These are phyloP conservation scores for Populus hybrid DNA, from an alignment of 441 rosid genomes.

Conservation along the genomic window DNA sequence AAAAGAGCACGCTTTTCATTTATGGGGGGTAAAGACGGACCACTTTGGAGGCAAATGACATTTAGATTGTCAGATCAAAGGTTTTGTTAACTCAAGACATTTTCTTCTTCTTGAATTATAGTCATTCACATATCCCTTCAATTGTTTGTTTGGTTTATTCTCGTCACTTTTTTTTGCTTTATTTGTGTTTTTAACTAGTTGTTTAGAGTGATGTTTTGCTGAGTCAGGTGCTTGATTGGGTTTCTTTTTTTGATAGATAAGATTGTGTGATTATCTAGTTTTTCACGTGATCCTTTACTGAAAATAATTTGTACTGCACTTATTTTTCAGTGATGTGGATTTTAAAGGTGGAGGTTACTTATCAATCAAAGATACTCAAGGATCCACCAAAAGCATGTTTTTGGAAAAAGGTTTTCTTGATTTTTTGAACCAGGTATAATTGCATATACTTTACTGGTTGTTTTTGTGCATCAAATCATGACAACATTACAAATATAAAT, in stretches of 20 bases:
- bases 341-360: constrained; percentile 57
- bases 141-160: not conserved
- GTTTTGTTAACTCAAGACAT: constrained; percentile 33
- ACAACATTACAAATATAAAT: not conserved
- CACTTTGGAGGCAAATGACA: constrained; percentile 92
- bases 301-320: constrained; percentile 8
- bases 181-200: not conserved
- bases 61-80: constrained; percentile 73
- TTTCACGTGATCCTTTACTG: not conserved
- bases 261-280: not conserved
- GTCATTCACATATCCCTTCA: not conserved
- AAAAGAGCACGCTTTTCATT: constrained; percentile 88
- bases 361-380: constrained; percentile 58
- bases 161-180: not conserved
- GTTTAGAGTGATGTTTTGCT: not conserved
- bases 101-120: constrained; percentile 1
- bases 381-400: constrained; percentile 37
- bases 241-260: not conserved
- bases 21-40: constrained; percentile 96
- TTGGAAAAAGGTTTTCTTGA: constrained; percentile 83
- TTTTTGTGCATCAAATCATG: not conserved
- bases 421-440: constrained; percentile 67
- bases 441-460: not conserved
- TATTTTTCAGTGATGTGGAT: constrained; percentile 38
- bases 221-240: not conserved